Evolutionary conservation across 2,329 filamentous ascomycete genomes (phyloP), one percentile per base, ranked within the genome.

Genomic region (Rhinocladiella similis): DNA sequence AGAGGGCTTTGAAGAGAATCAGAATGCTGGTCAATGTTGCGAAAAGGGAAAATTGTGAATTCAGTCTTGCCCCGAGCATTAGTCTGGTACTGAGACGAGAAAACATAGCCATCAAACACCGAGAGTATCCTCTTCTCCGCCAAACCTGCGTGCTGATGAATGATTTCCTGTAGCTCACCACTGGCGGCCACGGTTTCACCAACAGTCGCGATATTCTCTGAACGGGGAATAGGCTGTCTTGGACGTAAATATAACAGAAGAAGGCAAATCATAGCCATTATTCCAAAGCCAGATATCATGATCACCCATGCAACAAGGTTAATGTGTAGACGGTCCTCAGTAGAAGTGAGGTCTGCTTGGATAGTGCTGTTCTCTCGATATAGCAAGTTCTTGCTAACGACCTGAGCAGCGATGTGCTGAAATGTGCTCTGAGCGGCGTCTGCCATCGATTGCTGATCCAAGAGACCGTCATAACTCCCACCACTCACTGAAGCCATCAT

Each of bases 401-500:
- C 16, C 27, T 62, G 62, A 3, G 56, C 47, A 7, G 60, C 57
- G 20, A 64, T 9, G 5, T 60, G 53, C 5, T 53, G 27, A 13
- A 52, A 56, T 5, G 48, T 45, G 7, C 3, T 50, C n/a, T 59
- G 42, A 0, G 62, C 60, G 1, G 60, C 48, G 5, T 41, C 2
- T 2, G 29, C 35, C 46, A 64, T 52, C 1, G 12, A 16, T 2
- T 48, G 20, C 16, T 46, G 27, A 33, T 59, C 51, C 3, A 64
- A n/a, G 3, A 64, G 45, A 6, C 7, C 20, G 35, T 60, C 60
- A 35, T 64, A 64, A 5, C 19, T 19, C 3, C 57, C 60, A 13
- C 46, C 51, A 20, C 25, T 27, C 6, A 45, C 27, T 3, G 6
- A 3, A 14, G 62, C 59, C 60, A 64, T 62, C 16, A 57, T 19